Base-by-base conservation (phyloP, 129 eudicot genomes). In the Centella asiatica region DNA sequence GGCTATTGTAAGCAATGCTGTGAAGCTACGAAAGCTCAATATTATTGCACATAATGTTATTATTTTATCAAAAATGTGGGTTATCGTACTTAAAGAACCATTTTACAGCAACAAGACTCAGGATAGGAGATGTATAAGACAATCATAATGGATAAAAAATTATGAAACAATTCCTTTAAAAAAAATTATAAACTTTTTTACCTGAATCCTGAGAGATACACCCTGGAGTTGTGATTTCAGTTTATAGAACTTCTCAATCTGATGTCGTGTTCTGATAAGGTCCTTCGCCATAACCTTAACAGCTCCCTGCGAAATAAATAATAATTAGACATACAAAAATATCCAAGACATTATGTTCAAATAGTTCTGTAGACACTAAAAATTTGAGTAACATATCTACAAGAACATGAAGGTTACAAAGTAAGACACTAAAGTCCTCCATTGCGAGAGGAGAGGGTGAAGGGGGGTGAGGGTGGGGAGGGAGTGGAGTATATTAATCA, bases 161-260 rank as follows among this genome's bases (percentile, higher is more conserved):
- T 50, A 20, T n/a, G 1, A 51, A 9, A 15, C 23, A 28, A 50
- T 6, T 23, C 2, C 2, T 12, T 51, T 1, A 25, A 4, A 51
- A 2, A 8, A 3, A 51, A 4, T 14, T 17, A 45, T 9, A 34
- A 34, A 34, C 4, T 34, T 4, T 4, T 15, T 4, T 71, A 83
- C 97, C 97, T 89, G 97, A 67, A 89, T 89, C 71, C 97, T 75
- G 62, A 89, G 88, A 0, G 97, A 74, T 17, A 89, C 97, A 34
- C 97, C 97, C 71, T 89, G 97, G 63, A 89, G 92, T 62, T 89
- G 97, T 52, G 97, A 89, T 70, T 89, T 89, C n/a, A 89, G 88
- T 81, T 89, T 89, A 73, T 89, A 89, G 32, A 89, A 89, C 61
- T 89, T 89, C 70, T 89, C 97, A 72, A 89, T 65, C 67, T 89